Evolutionary conservation across 2,329 filamentous ascomycete genomes (phyloP), one percentile per base, ranked within the genome.

Genomic region (Metarhizium guizhouense): DNA sequence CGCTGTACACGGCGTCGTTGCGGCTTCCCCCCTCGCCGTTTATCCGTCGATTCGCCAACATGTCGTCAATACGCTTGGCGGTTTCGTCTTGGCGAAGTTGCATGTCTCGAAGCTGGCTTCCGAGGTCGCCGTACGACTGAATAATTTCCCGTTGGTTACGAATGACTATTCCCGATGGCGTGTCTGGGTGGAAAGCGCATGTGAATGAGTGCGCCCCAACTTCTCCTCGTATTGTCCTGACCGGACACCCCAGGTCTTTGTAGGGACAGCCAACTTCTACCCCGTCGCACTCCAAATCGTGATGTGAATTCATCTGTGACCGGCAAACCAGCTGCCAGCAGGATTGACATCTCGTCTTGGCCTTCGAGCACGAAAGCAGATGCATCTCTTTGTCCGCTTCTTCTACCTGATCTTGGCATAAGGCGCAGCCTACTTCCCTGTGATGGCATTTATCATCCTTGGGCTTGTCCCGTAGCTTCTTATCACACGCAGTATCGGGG

Each of bases 401-500:
- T 55, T 79, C 72, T n/a, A 80, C 72, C 14, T 66, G 62, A 25
- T 72, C 66, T n/a, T 74, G 66, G 65, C 84, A 86, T 61, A 80
- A 76, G n/a, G 70, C 68, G 62, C 84, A 86, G 10, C 67, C 64
- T 0, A 74, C 71, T 36, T 76, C 66, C 53, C 73, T 74, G 62
- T 86, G 84, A 25, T 81, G 72, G 62, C 84, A 86, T 2, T 73
- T 73, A 51, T 75, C 74, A n/a, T 71, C 72, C 1, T 70, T 68
- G 56, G 82, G 74, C 59, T 78, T 80, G 50, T 78, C 73, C 13
- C 74, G 71, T 3, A 85, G 71, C 29, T 72, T 73, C 64, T 80
- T 76, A 34, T 72, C 67, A 65, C 84, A 87, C 3, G 66, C 64
- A 14, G 73, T 64, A 40, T 79, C 78, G 0, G 80, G 77, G 60